Percentiles rank a stretch among this genome's conserved stretches.
These are phyloP conservation scores for Meyerozyma smithsonii DNA, from an alignment of 1,139 yeast species.

Conservation along the genomic window DNA sequence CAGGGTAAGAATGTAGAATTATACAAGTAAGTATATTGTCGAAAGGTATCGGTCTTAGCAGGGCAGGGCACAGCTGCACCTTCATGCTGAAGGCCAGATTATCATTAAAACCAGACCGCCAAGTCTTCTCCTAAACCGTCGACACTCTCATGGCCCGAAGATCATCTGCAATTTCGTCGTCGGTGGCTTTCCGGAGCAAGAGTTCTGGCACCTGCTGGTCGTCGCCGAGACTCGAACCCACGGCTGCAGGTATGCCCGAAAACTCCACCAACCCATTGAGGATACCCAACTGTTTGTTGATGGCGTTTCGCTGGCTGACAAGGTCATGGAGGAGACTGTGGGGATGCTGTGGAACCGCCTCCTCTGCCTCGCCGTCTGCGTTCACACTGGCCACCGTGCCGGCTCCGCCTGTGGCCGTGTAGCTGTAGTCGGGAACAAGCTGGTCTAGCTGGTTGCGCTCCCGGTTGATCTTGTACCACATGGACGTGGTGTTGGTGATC, in stretches of 20 bases:
- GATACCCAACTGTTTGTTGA: conserved; percentile 52
- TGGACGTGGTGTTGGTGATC: conserved; percentile 71
- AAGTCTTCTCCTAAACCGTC: too few species aligned
- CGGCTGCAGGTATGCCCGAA: conserved; percentile 69
- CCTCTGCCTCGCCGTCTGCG: not conserved
- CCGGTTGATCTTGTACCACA: conserved; percentile 89
- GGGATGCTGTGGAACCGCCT: conserved; percentile 7
- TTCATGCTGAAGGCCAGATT: not conserved
- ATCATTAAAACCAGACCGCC: too few species aligned
- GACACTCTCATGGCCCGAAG: conserved; percentile 42
- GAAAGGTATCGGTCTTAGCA: too few species aligned
- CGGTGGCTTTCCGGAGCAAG: conserved; percentile 47
- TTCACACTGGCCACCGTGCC: too few species aligned
- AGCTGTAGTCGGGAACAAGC: conserved; percentile 45
- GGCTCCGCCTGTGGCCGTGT: conserved; percentile 20
- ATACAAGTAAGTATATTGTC: too few species aligned
- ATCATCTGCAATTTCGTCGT: conserved; percentile 62
- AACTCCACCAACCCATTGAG: conserved; percentile 54
- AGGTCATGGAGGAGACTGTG: conserved; percentile 41
- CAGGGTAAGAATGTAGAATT: too few species aligned
- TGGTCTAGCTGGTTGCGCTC: conserved; percentile 86
- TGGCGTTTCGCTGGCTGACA: conserved; percentile 49
- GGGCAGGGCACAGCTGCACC: too few species aligned
- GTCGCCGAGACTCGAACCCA: conserved; percentile 30
- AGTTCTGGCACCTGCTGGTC: conserved; percentile 21